Conservation (phyloP, 306 rosid species). For the Canavalia ensiformis region DNA sequence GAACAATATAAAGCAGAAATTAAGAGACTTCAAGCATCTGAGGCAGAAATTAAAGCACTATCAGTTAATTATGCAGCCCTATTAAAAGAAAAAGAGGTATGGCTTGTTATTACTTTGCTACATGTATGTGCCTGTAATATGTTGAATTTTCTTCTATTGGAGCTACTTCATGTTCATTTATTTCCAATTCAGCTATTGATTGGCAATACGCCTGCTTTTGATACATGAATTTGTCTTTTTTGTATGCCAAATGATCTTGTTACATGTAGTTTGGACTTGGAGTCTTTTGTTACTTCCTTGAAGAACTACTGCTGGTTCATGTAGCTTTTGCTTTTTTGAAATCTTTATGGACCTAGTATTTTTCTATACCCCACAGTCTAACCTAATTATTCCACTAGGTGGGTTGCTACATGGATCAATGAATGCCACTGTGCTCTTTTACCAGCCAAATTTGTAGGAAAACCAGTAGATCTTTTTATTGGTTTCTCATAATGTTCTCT, state of each 20-base stretch:
- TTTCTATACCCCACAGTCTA: neutral
- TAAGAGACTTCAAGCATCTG: slow-evolving; percentile 92
- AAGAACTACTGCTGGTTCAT: slow-evolving; percentile 29
- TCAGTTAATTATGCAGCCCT: slow-evolving; percentile 94
- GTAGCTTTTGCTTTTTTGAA: slow-evolving; percentile 26
- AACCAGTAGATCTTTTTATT: slow-evolving; percentile 8
- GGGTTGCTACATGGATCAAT: slow-evolving; percentile 15
- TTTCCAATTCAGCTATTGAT: neutral
- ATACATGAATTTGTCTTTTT: slow-evolving; percentile 11
- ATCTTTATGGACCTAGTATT: slow-evolving; percentile 27
- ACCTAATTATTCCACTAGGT: slow-evolving; percentile 23
- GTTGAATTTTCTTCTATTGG: slow-evolving; percentile 25
- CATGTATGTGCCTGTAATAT: neutral
- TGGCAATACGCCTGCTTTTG: neutral
- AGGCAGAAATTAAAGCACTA: slow-evolving; percentile 89
- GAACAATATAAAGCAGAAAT: slow-evolving; percentile 81
- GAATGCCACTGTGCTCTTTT: neutral
- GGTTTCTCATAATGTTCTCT: neutral
- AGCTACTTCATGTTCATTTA: slow-evolving; percentile 30
- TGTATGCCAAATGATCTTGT: neutral
- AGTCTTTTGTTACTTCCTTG: neutral
- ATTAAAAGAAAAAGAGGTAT: slow-evolving; percentile 92
- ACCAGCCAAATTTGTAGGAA: neutral
- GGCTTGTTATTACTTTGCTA: slow-evolving; percentile 2
- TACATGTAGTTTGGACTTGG: neutral